These are phyloP conservation scores for Tripidium arundinaceum DNA, from an alignment of 202 grass and related monocot genomes.

Conservation along the genomic window DNA sequence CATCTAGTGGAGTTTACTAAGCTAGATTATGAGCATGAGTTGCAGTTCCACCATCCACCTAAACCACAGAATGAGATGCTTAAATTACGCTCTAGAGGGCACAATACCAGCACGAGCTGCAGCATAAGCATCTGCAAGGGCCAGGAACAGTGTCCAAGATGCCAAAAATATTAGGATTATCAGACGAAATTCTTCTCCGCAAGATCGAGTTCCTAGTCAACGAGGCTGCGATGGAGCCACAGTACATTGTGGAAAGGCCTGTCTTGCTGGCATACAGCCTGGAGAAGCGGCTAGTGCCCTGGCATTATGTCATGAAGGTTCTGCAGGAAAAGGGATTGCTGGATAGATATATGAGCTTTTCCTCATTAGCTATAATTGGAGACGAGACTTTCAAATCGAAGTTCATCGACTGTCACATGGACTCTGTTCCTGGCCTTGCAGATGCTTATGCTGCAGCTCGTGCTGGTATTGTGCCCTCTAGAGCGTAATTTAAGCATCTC, in stretches of 20 bases:
- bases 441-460: constrained; percentile 14
- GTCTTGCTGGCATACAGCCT: not conserved
- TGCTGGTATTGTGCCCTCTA: not conserved
- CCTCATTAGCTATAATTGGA: not conserved
- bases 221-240: not conserved
- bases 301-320: not conserved
- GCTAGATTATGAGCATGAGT: too few species aligned
- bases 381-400: not conserved
- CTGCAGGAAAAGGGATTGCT: not conserved
- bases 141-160: not conserved
- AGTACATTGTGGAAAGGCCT: not conserved
- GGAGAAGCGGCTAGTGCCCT: not conserved
- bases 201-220: not conserved
- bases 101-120: not conserved
- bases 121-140: constrained; percentile 27
- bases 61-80: not conserved
- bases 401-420: not conserved
- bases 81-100: not conserved
- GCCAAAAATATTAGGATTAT: not conserved
- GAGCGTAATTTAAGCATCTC: not conserved
- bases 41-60: not conserved
- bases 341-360: not conserved
- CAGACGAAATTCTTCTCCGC: not conserved
- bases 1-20: too few species aligned
- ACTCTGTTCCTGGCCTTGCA: constrained; percentile 22